phyloP scores from a whole-genome alignment of 2,329 filamentous ascomycete genomes.

The Dothideomycetes sp. region DNA sequence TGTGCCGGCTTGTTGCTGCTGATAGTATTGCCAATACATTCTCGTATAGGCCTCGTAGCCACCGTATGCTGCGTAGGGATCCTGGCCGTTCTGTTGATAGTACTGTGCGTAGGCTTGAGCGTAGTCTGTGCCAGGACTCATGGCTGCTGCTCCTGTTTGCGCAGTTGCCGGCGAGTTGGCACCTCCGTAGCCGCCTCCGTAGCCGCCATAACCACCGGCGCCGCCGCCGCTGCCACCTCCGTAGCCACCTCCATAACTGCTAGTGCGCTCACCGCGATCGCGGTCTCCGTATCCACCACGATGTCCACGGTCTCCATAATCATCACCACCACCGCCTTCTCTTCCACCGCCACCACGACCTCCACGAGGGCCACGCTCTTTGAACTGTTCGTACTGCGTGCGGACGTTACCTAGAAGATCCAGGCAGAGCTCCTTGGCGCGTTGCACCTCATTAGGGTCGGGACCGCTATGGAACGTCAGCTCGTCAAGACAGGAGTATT shows the following conservation, averaged over 20 bases:
- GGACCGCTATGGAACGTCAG: conserved; percentile 58
- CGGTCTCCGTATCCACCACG: conserved; percentile 30
- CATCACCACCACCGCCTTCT: conserved; percentile 32
- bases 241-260: conserved; percentile 25
- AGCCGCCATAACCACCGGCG: conserved; percentile 13
- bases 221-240: conserved; percentile 16
- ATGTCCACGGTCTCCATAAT: conserved; percentile 31
- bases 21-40: conserved; percentile 17
- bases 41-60: conserved; percentile 42
- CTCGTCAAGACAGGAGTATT: conserved; percentile 12
- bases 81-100: conserved; percentile 48
- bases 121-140: conserved; percentile 46
- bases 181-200: conserved; percentile 13
- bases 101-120: conserved; percentile 75
- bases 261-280: conserved; percentile 21
- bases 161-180: conserved; percentile 21
- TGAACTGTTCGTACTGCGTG: conserved; percentile 82
- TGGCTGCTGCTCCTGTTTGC: conserved; percentile 23
- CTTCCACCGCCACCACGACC: conserved; percentile 30
- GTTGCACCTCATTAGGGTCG: conserved; percentile 74
- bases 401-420: conserved; percentile 81
- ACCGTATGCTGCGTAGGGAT: conserved; percentile 83
- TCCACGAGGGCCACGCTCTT: conserved; percentile 52
- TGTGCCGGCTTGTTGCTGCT: conserved; percentile 15
- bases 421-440: conserved; percentile 79